A percentile compares a stretch with the other conserved stretches of the same genome.
phyloP scores from a whole-genome alignment of 2,329 filamentous ascomycete genomes.

The Clonostachys chloroleuca region DNA sequence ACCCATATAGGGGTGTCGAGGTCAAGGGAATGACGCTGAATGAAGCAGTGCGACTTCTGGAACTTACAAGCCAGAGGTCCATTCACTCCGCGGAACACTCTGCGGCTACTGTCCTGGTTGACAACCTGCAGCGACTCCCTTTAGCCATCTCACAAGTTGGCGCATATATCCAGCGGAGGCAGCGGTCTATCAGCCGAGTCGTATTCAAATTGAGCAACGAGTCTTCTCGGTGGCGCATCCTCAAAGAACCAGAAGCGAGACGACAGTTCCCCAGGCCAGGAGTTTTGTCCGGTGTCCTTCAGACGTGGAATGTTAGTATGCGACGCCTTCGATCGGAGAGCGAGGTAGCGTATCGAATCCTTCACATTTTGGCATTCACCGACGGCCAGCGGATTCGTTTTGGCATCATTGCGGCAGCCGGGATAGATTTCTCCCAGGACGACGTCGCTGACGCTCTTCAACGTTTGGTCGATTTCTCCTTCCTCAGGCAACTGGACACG shows the following conservation, averaged over 20 bases:
- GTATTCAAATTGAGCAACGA: not conserved
- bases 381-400: not conserved
- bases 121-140: not conserved
- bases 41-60: not conserved
- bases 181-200: no score
- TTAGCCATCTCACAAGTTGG: not conserved
- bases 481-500: conserved; percentile 11
- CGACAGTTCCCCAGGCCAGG: not conserved
- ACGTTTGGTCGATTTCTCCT: conserved; percentile 16
- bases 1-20: not conserved
- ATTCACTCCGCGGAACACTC: not conserved
- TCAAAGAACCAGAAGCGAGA: not conserved
- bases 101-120: not conserved
- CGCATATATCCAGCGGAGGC: not conserved
- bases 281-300: not conserved
- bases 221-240: not conserved
- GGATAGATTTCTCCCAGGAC: not conserved
- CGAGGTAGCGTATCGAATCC: not conserved
- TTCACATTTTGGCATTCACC: not conserved
- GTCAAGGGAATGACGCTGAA: not conserved
- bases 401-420: not conserved
- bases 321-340: not conserved
- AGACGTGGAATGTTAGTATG: not conserved
- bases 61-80: not conserved
- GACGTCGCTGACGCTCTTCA: not conserved